Conservation (phyloP, 805 yeast species). For the Jamesozyma lodderae region DNA sequence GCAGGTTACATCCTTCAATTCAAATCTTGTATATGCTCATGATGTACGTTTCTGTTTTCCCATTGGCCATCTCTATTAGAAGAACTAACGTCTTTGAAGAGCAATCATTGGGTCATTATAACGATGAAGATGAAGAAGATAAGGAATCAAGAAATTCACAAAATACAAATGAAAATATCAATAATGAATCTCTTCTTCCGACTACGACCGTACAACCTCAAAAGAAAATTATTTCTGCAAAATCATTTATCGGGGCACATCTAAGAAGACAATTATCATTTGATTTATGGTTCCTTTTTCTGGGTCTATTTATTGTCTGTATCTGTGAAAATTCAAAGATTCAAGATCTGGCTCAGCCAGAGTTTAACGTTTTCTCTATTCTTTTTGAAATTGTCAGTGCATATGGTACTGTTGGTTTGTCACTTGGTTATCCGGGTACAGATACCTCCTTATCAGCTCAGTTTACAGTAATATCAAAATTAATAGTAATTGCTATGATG, state of each 20-base stretch:
- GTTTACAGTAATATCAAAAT: constrained; percentile 64
- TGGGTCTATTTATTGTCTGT: constrained; percentile 79
- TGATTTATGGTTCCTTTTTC: constrained; percentile 88
- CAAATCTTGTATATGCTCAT: constrained; percentile 87
- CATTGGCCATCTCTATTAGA: constrained; percentile 90
- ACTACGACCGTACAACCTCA: too few relatives aligned
- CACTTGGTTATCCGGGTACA: constrained; percentile 67
- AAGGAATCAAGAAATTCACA: background rate
- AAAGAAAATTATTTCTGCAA: constrained; percentile 30
- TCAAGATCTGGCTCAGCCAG: constrained; percentile 32
- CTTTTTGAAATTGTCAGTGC: constrained; percentile 89
- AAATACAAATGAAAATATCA: constrained; percentile 7
- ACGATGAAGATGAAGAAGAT: constrained; percentile 9
- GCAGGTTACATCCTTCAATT: constrained; percentile 73
- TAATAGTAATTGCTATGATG: constrained; percentile 81
- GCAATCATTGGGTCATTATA: constrained; percentile 82
- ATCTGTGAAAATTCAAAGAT: constrained; percentile 73
- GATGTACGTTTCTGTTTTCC: constrained; percentile 97
- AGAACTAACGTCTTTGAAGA: constrained; percentile 96
- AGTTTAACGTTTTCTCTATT: constrained; percentile 59
- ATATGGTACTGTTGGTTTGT: constrained; percentile 91
- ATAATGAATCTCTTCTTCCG: too few relatives aligned
- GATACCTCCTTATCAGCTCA: constrained; percentile 66
- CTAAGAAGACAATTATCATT: constrained; percentile 83
- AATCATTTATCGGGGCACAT: constrained; percentile 72